Evolutionary conservation across 345 rosid genomes (phyloP).

Genomic region (Salix caprea): DNA sequence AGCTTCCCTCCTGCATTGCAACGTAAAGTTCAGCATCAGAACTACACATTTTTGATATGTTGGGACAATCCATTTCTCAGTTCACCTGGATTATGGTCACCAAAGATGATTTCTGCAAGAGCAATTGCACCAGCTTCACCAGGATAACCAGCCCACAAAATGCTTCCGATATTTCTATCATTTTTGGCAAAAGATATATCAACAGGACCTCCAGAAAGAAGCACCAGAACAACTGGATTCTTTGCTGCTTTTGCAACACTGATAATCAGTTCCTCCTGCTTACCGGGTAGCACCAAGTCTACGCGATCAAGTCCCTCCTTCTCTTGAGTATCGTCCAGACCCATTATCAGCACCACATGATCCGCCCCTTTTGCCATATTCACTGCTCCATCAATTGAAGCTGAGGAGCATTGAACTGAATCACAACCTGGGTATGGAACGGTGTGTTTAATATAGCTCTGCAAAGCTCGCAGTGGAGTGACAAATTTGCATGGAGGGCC

Average conservation of each 20-base stretch:
- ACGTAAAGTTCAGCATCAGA: neutral
- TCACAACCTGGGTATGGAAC: constrained; percentile 61
- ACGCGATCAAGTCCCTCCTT: constrained; percentile 65
- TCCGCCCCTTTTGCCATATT: constrained; percentile 52
- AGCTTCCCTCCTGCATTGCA: constrained; percentile 64
- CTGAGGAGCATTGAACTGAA: constrained; percentile 52
- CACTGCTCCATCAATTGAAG: constrained; percentile 50
- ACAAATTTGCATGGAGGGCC: constrained; percentile 65
- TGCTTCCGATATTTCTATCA: constrained; percentile 55
- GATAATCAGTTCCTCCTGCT: constrained; percentile 59
- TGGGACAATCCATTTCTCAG: neutral
- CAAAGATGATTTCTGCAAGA: constrained; percentile 76
- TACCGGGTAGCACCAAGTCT: constrained; percentile 66
- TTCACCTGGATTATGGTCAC: constrained; percentile 86
- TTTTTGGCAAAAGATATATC: constrained; percentile 64
- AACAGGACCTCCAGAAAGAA: constrained; percentile 79
- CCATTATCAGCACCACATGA: constrained; percentile 72
- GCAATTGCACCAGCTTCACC: constrained; percentile 85
- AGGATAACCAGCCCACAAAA: constrained; percentile 95
- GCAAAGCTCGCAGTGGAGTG: constrained; percentile 56
- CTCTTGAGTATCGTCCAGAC: constrained; percentile 78
- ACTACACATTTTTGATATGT: neutral
- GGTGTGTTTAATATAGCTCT: constrained; percentile 42
- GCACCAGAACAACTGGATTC: constrained; percentile 63
- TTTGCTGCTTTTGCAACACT: constrained; percentile 59